Conservation (phyloP, 176 grass and related monocot species). For the Saccharum spontaneum region DNA sequence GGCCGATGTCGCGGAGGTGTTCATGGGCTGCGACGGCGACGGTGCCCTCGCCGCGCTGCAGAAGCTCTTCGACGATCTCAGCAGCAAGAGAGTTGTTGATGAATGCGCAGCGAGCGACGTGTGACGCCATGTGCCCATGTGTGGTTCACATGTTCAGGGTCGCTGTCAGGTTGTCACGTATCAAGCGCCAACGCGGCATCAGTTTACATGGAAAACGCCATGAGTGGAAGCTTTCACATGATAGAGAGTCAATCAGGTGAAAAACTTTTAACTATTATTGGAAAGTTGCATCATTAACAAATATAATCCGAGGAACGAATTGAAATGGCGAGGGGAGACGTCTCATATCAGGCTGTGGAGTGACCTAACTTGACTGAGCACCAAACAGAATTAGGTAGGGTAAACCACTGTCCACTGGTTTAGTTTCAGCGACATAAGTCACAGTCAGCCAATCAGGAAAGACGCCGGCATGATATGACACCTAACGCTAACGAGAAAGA, state of each 20-base stretch:
- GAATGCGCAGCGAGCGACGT: background rate
- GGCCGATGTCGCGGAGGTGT: conserved; percentile 71
- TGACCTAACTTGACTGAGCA: conserved; percentile 18
- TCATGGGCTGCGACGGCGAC: conserved; percentile 61
- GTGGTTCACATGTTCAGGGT: background rate
- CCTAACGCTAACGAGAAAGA: background rate
- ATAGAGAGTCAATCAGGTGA: background rate
- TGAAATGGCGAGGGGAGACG: background rate
- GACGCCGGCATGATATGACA: background rate
- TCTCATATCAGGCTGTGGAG: background rate
- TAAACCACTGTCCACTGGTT: background rate
- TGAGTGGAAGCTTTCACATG: background rate
- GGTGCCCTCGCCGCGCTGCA: conserved; percentile 32
- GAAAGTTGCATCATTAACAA: background rate
- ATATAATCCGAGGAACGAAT: background rate
- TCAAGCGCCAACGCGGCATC: background rate
- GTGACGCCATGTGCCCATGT: background rate
- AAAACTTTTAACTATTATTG: background rate
- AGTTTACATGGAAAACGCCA: background rate
- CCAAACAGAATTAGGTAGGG: background rate
- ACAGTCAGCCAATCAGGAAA: background rate
- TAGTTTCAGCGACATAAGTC: background rate
- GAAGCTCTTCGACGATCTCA: conserved; percentile 46
- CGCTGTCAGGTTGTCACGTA: background rate
- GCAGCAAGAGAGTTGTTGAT: background rate